Percentiles rank a stretch among this genome's conserved stretches.
These are phyloP conservation scores for Microcos paniculata DNA, from an alignment of 345 rosid genomes.

Conservation along the genomic window DNA sequence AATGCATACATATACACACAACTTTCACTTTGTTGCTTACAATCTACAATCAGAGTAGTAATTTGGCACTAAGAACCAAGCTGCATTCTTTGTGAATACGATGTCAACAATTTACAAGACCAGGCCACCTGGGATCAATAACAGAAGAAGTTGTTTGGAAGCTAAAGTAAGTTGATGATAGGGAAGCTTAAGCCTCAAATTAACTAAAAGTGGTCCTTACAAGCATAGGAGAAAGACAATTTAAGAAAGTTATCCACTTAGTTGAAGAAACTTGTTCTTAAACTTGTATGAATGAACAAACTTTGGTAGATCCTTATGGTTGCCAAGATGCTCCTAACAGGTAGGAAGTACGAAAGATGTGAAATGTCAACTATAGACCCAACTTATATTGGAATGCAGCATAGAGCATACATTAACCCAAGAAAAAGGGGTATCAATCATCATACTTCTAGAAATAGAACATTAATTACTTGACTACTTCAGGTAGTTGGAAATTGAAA, in stretches of 20 bases:
- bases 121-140: background rate
- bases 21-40: background rate
- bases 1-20: background rate
- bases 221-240: background rate
- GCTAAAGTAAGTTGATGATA: background rate
- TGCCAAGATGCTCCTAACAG: background rate
- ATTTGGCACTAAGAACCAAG: background rate
- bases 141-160: background rate
- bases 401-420: background rate
- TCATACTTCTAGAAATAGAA: background rate
- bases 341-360: background rate
- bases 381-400: background rate
- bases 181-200: background rate
- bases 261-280: background rate
- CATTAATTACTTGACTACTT: background rate
- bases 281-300: background rate
- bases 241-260: background rate
- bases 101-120: background rate
- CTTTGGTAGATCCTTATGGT: background rate
- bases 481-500: slow-evolving; percentile 1
- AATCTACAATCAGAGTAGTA: background rate
- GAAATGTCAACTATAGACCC: background rate
- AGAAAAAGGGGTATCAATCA: background rate
- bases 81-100: background rate
- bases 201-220: background rate